phyloP scores from a whole-genome alignment of 345 rosid species.

The Rhodamnia rubescens region DNA sequence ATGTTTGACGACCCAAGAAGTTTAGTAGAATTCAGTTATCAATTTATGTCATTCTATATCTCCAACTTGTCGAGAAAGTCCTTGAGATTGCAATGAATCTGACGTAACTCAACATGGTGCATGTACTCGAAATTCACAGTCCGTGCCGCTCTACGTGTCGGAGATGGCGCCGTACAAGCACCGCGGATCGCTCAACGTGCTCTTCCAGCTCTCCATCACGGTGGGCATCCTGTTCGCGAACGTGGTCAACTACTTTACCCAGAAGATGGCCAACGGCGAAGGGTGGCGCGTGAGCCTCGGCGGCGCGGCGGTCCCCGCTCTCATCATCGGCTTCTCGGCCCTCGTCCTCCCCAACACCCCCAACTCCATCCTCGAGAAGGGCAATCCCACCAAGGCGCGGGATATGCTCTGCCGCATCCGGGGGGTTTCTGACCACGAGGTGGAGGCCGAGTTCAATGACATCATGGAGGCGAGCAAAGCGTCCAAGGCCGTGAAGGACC shows the following conservation, averaged over 20 bases:
- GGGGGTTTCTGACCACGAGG: slow-evolving; percentile 8
- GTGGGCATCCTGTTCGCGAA: slow-evolving; percentile 39
- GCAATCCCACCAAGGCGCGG: slow-evolving; percentile 9
- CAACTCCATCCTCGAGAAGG: slow-evolving; percentile 22
- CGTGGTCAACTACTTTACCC: slow-evolving; percentile 25
- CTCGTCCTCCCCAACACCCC: slow-evolving; percentile 28
- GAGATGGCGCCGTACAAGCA: slow-evolving; percentile 51
- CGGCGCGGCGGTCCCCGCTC: slow-evolving; percentile 26
- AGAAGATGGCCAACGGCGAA: background rate
- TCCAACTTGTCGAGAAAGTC: background rate
- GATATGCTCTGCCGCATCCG: slow-evolving; percentile 12
- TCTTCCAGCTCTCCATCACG: slow-evolving; percentile 34
- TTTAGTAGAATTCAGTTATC: background rate
- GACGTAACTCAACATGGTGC: background rate
- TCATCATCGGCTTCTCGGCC: slow-evolving; percentile 13
- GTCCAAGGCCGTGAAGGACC: slow-evolving; percentile 20
- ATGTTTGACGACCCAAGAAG: background rate
- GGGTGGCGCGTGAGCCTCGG: slow-evolving; percentile 32
- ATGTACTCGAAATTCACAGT: slow-evolving; percentile 5
- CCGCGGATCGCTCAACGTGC: slow-evolving; percentile 35
- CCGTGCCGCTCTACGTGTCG: slow-evolving; percentile 42
- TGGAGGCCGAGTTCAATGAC: slow-evolving; percentile 21
- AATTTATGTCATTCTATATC: background rate
- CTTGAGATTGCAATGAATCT: background rate
- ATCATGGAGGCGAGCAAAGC: slow-evolving; percentile 12